These are phyloP conservation scores for Citrus medica DNA, from an alignment of 345 rosid genomes.

Conservation along the genomic window DNA sequence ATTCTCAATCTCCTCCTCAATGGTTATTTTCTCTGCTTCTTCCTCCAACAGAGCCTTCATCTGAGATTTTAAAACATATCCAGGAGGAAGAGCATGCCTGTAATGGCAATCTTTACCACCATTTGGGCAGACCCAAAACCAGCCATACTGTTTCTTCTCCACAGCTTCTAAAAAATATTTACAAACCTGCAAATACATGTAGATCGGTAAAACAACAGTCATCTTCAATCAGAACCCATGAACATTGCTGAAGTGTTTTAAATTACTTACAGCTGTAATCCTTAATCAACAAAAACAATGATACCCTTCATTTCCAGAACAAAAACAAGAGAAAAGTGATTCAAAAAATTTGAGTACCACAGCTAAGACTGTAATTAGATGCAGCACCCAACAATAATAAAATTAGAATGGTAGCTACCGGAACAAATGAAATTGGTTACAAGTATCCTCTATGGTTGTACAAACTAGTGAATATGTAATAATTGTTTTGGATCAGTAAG, in stretches of 20 bases:
- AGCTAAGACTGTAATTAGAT: background rate
- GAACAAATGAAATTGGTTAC: background rate
- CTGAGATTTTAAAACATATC: constrained; percentile 62
- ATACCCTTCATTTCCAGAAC: background rate
- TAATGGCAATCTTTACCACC: constrained; percentile 67
- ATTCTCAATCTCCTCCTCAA: constrained; percentile 66
- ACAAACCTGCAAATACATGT: constrained; percentile 43
- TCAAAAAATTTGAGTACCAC: background rate
- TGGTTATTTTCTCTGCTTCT: constrained; percentile 48
- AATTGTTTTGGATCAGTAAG: background rate
- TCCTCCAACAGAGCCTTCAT: constrained; percentile 69
- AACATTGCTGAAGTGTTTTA: background rate
- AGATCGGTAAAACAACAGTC: background rate
- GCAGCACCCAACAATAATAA: background rate
- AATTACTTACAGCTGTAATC: background rate
- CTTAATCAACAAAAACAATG: background rate
- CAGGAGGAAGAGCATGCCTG: constrained; percentile 77
- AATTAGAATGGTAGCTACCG: background rate
- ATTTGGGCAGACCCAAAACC: constrained; percentile 80
- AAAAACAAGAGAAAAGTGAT: background rate
- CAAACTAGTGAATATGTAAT: background rate
- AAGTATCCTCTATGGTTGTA: background rate
- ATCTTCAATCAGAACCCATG: background rate
- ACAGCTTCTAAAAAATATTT: constrained; percentile 67
- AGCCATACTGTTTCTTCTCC: constrained; percentile 77